phyloP scores from a whole-genome alignment of 2,329 filamentous ascomycete genomes.

The Neofusicoccum laricinum region DNA sequence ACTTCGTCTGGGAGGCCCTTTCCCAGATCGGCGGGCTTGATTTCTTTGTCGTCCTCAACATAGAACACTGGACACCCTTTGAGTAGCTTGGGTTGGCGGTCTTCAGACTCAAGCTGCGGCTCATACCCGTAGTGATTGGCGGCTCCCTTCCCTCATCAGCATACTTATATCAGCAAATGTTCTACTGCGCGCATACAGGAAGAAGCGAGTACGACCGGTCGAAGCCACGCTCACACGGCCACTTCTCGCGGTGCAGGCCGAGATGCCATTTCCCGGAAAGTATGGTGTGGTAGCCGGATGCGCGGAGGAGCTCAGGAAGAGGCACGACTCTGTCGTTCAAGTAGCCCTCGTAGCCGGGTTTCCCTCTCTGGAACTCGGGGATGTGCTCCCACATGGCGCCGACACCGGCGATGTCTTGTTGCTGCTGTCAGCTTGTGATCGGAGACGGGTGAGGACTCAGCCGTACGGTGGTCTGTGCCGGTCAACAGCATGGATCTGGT shows the following conservation, averaged over 20 bases:
- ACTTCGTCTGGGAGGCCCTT: conserved; percentile 12
- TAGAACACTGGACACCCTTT: conserved; percentile 22
- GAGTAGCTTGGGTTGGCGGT: conserved; percentile 19
- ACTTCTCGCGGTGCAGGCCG: conserved; percentile 17
- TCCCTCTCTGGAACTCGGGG: conserved; percentile 52
- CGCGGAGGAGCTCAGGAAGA: conserved; percentile 57
- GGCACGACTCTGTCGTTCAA: conserved; percentile 59
- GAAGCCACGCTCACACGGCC: conserved; percentile 18
- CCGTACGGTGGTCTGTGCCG: conserved; percentile 55
- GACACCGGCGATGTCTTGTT: conserved; percentile 50
- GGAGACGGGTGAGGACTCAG: neutral
- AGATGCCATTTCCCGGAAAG: conserved; percentile 22
- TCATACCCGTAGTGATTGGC: conserved; percentile 39
- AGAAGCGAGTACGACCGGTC: conserved; percentile 18
- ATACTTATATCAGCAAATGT: neutral
- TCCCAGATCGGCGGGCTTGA: conserved; percentile 20
- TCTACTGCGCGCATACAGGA: neutral
- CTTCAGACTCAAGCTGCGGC: conserved; percentile 24
- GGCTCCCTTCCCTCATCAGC: conserved; percentile 13
- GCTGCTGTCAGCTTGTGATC: neutral
- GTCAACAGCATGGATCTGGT: conserved; percentile 65
- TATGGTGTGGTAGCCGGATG: conserved; percentile 28
- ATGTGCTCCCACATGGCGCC: conserved; percentile 57
- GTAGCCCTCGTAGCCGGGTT: conserved; percentile 63
- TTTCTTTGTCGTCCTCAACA: conserved; percentile 23